Base-by-base conservation (phyloP, 1,284 basidiomycete species). In the Bjerkandera adusta region DNA sequence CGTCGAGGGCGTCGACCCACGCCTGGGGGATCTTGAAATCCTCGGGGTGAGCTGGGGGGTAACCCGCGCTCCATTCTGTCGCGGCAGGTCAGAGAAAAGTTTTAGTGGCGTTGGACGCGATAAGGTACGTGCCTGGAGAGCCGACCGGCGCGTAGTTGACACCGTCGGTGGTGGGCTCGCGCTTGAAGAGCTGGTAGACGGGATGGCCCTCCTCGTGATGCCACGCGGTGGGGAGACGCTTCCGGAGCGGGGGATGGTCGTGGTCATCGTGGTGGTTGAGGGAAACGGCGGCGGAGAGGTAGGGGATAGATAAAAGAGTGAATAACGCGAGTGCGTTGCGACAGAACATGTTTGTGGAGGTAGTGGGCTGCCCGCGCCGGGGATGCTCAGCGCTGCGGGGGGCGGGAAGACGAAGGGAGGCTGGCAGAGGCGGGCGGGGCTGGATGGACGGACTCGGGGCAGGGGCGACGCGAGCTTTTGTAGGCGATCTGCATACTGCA, bases 1-100 rank as follows among this genome's bases (percentile, higher is more conserved):
- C 70, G 48, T 77, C 70, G 56, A 89, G 71, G 6, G 87, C 85
- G 60, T 79, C 71, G 26, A 77, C 63, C 90, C 91, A 93, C 35
- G 65, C 68, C 47, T 70, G 58, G 8, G 89, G 85, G 50, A 85
- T 70, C 12, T 63, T 51, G 18, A 60, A 58, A 2, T 70, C 57
- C 58, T 78, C 71, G 15, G 76, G 74, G n/a, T 65, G 58, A 25
- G 53, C 55, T 6, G 45, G 25, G 15, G 83, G 83, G 61, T 74
- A 88, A 3, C 69, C 70, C 7, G 71, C 69, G 10, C 70, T 57
- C 85, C 85, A 89, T 36, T 69, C 85, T 88, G 55, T 24, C 30
- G 21, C 40, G 46, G 26, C 32, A 47, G 49, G 27, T 44, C 39
- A 45, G 36, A 36, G 50, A 21, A 24, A 42, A 12, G 4, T 38